Evolutionary conservation across 768 basidiomycete genomes (phyloP).

Genomic region (Melanogaster broomeanus): DNA sequence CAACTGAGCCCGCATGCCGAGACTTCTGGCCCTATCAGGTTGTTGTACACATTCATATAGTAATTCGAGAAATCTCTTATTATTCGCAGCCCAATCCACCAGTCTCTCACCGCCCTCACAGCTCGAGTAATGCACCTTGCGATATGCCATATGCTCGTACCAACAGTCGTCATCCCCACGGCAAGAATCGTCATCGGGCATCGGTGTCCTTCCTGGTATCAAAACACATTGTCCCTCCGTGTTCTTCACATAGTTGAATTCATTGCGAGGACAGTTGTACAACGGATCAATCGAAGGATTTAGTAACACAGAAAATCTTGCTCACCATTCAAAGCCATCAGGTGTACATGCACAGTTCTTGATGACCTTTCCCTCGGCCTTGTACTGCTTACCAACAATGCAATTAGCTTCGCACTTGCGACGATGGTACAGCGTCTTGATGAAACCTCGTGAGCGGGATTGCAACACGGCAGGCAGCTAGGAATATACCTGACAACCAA

Average conservation of each 20-base stretch:
- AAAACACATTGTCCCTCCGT: constrained; percentile 74
- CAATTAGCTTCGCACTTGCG: too few species aligned
- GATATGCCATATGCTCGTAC: constrained; percentile 92
- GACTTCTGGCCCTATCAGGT: too few species aligned
- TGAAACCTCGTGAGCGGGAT: constrained; percentile 37
- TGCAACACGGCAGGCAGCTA: neutral
- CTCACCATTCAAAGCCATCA: constrained; percentile 94
- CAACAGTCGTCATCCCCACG: constrained; percentile 69
- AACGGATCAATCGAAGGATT: neutral
- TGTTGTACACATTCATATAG: too few species aligned
- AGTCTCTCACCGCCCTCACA: constrained; percentile 80
- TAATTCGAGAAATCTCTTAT: too few species aligned
- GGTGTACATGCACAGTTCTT: constrained; percentile 60
- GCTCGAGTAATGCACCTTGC: constrained; percentile 85
- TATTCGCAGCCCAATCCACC: too few species aligned
- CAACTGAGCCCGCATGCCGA: too few species aligned
- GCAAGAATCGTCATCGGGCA: constrained; percentile 65
- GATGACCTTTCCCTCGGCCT: too few species aligned
- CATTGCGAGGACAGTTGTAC: constrained; percentile 53
- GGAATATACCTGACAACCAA: constrained; percentile 76
- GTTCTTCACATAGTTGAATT: constrained; percentile 88
- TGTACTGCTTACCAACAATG: too few species aligned
- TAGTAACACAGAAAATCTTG: neutral
- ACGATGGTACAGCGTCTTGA: too few species aligned
- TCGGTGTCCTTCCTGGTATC: constrained; percentile 64